A percentile compares a stretch with the other conserved stretches of the same genome.
These are phyloP conservation scores for Capsicum chinense DNA, from an alignment of 257 asterid genomes.

Conservation along the genomic window DNA sequence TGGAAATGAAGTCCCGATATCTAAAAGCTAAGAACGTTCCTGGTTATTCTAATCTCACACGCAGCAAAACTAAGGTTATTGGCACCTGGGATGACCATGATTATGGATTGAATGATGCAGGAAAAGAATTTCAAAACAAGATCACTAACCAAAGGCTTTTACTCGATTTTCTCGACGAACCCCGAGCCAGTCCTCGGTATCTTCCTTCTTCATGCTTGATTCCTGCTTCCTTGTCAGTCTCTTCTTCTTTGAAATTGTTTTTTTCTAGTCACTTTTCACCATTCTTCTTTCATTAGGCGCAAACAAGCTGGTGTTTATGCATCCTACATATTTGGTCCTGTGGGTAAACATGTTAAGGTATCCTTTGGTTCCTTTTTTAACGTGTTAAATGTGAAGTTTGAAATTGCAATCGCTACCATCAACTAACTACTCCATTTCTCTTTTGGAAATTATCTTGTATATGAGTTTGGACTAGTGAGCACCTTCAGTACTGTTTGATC, in stretches of 20 bases:
- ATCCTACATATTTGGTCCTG: slow-evolving; percentile 44
- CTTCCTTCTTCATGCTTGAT: neutral
- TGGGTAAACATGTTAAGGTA: slow-evolving; percentile 46
- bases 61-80: slow-evolving; percentile 33
- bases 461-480: neutral
- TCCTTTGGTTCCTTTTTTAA: neutral
- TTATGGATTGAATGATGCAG: slow-evolving; percentile 45
- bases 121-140: slow-evolving; percentile 41
- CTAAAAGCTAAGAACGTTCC: slow-evolving; percentile 34
- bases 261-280: neutral
- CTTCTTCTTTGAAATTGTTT: neutral
- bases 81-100: slow-evolving; percentile 52
- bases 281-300: slow-evolving; percentile 31
- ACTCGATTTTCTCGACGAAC: slow-evolving; percentile 45
- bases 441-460: neutral
- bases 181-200: slow-evolving; percentile 37
- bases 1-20: slow-evolving; percentile 37
- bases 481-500: neutral
- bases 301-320: slow-evolving; percentile 47
- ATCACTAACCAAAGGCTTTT: slow-evolving; percentile 42
- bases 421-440: neutral
- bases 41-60: slow-evolving; percentile 36
- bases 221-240: neutral
- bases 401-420: neutral
- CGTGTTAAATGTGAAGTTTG: neutral